Conservation (phyloP, 495 filamentous ascomycete species). For the Neurospora intermedia region DNA sequence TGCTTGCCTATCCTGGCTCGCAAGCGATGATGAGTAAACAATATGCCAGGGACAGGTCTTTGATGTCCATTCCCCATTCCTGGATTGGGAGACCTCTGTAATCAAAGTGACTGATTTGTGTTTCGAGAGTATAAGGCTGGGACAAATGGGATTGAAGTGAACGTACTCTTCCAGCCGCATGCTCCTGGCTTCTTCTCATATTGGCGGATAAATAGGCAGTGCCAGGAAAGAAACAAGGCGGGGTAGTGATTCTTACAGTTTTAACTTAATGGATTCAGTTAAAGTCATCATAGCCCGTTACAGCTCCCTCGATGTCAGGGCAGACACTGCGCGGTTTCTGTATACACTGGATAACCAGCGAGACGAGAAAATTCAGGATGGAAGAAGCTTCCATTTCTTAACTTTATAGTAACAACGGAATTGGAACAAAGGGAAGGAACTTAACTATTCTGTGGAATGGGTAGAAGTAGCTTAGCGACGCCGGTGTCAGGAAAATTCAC, state of each 20-base stretch:
- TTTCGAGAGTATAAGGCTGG: not conserved
- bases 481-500: too few species aligned
- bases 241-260: not conserved
- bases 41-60: constrained; percentile 3
- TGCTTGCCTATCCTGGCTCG: not conserved
- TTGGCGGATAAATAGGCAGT: constrained; percentile 1
- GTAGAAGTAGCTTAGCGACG: too few species aligned
- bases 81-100: constrained; percentile 10
- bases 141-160: not conserved
- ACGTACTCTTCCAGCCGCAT: not conserved
- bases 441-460: too few species aligned
- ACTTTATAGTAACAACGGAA: too few species aligned
- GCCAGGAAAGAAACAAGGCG: not conserved
- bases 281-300: not conserved
- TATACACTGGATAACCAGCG: constrained; percentile 50
- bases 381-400: too few species aligned
- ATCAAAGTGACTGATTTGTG: not conserved
- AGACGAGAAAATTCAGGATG: too few species aligned
- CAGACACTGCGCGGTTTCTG: constrained; percentile 37
- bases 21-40: not conserved
- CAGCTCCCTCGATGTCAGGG: not conserved
- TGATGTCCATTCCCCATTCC: constrained; percentile 21
- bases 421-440: too few species aligned
- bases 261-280: not conserved
- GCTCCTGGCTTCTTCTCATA: constrained; percentile 1